Evolutionary conservation across 371 early-diverging fungal genomes (phyloP).

Genomic region (Rhizopus microsporus): DNA sequence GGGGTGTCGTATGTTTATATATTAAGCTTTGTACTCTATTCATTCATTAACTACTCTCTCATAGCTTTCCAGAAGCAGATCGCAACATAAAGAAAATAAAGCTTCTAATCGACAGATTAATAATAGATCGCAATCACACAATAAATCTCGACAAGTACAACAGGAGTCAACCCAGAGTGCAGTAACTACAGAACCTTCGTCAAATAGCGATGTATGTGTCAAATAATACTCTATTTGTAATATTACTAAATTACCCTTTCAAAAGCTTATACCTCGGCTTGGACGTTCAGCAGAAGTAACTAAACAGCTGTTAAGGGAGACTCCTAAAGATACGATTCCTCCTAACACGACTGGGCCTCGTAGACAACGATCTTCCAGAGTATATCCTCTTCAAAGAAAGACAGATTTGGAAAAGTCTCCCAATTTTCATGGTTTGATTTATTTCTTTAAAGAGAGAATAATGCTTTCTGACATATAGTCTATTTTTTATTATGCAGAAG

Average conservation of each 20-base stretch:
- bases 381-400: conserved; percentile 70
- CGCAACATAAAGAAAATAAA: conserved; percentile 26
- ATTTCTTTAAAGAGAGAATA: not conserved
- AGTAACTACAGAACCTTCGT: not conserved
- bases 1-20: conserved; percentile 36
- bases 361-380: conserved; percentile 82
- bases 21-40: not conserved
- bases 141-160: not conserved
- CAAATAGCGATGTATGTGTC: not conserved
- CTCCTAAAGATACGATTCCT: conserved; percentile 84
- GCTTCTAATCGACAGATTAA: conserved; percentile 13
- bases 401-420: conserved; percentile 79
- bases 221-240: not conserved
- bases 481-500: conserved; percentile 57
- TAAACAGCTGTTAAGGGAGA: conserved; percentile 30
- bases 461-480: not conserved
- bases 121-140: conserved; percentile 15
- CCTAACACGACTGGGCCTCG: conserved; percentile 66
- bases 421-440: conserved; percentile 69
- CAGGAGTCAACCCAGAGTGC: not conserved
- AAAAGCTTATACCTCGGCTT: conserved; percentile 11
- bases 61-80: conserved; percentile 40
- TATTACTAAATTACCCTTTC: not conserved
- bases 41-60: not conserved
- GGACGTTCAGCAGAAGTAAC: conserved; percentile 27